Evolutionary conservation across 495 filamentous ascomycete species (phyloP), one percentile per base, ranked within the genome.

Genomic region (Podospora tetraspora): DNA sequence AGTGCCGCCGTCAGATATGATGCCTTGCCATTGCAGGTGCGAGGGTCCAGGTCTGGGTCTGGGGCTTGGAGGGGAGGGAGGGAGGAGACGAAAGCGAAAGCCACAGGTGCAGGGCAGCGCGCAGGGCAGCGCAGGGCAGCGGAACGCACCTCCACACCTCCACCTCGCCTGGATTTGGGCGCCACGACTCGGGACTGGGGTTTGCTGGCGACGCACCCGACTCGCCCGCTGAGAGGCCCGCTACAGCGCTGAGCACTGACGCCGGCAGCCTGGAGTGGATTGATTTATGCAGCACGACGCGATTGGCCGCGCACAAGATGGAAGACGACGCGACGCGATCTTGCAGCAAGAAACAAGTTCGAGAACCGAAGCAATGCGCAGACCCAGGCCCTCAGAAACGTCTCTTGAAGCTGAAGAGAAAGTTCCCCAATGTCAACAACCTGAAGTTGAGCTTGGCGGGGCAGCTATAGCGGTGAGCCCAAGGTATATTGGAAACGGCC

Each of bases 261-360:
- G 32, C 37, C 65, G 21, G 65, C 19, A 29, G 65, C 34, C 24
- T 61, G 60, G 56, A 66, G 56, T 70, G 59, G 58, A 66, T 70
- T 70, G 68, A 70, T 66, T 62, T 57, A 24, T 62, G 63, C 30
- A 52, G 57, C 34, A 12, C 52, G 16, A 66, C 52, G 68, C 63
- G 63, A 21, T 32, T 34, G 30, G 37, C 43, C 65, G 56, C 58
- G 59, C 59, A 60, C 43, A 52, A 7, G 34, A 30, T n/a, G 8
- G 1, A 12, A 52, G 30, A 7, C 43, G 64, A 70, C 67, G 68
- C 68, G 68, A 70, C 68, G 68, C 68, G 68, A 62, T 59, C 29
- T 56, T 27, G 56, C 57, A 62, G 57, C n/a, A 60, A 23, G 37
- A 67, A 59, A 43, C 52, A 62, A 37, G 21, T 13, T 12, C 59